A percentile compares a stretch with the other conserved stretches of the same genome.
These are phyloP conservation scores for Clonostachys solani DNA, from an alignment of 2,329 filamentous ascomycete species.

Conservation along the genomic window DNA sequence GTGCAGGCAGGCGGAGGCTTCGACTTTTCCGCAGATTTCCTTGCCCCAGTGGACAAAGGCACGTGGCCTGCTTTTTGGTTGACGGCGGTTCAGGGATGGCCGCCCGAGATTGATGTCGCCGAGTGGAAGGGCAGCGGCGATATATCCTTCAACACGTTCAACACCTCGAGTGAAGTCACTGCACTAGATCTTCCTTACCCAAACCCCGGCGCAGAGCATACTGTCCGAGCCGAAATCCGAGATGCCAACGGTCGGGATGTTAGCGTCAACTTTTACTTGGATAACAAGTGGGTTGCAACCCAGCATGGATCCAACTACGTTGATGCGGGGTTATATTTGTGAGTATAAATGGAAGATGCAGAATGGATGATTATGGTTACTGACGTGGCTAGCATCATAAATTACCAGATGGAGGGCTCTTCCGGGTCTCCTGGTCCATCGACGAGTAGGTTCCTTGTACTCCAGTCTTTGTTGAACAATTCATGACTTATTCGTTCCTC, in stretches of 20 bases:
- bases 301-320: constrained; percentile 45
- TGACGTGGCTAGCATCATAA: constrained; percentile 26
- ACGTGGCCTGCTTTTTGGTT: constrained; percentile 59
- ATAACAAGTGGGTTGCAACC: constrained; percentile 40
- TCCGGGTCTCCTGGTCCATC: constrained; percentile 34
- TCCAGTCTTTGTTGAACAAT: background rate
- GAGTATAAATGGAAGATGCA: background rate
- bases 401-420: constrained; percentile 40
- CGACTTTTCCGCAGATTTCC: constrained; percentile 34
- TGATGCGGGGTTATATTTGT: constrained; percentile 9
- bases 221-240: constrained; percentile 42
- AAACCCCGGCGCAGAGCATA: constrained; percentile 39
- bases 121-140: constrained; percentile 58
- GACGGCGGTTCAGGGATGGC: constrained; percentile 49
- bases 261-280: constrained; percentile 48
- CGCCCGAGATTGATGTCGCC: constrained; percentile 55
- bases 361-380: too few relatives aligned
- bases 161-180: constrained; percentile 38
- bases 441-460: constrained; percentile 3
- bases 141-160: constrained; percentile 52
- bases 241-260: constrained; percentile 48
- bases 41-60: constrained; percentile 30
- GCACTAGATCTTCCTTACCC: constrained; percentile 43
- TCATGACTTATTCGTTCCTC: background rate
- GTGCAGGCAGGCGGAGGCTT: constrained; percentile 30